Conservation (phyloP, 2,329 filamentous ascomycete genomes). For the Aphanocladium album region DNA sequence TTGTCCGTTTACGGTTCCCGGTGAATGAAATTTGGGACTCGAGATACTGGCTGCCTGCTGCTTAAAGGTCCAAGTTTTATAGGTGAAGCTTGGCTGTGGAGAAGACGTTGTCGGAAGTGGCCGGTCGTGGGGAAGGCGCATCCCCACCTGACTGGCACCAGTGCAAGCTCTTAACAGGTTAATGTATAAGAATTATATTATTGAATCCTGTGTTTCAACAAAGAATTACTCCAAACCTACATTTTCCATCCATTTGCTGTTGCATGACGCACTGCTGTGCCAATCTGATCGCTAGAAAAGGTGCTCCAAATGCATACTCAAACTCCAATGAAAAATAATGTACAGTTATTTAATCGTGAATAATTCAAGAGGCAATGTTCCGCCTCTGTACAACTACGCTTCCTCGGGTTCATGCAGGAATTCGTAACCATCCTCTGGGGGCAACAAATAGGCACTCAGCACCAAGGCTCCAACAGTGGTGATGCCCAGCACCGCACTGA, state of each 20-base stretch:
- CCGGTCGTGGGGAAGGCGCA: not conserved
- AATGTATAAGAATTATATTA: not conserved
- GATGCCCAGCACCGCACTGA: conserved; percentile 50
- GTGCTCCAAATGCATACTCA: not conserved
- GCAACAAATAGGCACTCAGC: conserved; percentile 63
- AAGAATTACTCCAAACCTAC: not conserved
- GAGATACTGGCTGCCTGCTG: not conserved
- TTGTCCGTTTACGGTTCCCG: no score
- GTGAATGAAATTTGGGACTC: not conserved
- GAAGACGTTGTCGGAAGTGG: conserved; percentile 5
- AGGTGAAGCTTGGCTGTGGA: not conserved
- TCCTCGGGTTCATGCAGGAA: conserved; percentile 50
- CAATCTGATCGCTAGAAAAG: not conserved
- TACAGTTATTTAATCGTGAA: not conserved
- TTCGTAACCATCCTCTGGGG: conserved; percentile 82
- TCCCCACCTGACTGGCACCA: not conserved
- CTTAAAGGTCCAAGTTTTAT: not conserved
- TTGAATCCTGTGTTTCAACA: no score
- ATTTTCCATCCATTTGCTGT: not conserved
- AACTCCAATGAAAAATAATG: not conserved
- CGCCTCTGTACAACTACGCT: conserved; percentile 35
- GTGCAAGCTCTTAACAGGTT: no score
- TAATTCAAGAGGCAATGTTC: no score
- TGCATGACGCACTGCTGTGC: not conserved
- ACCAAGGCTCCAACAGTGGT: conserved; percentile 54